phyloP scores from a whole-genome alignment of 768 basidiomycete species.

The Leccinum variicolor region DNA sequence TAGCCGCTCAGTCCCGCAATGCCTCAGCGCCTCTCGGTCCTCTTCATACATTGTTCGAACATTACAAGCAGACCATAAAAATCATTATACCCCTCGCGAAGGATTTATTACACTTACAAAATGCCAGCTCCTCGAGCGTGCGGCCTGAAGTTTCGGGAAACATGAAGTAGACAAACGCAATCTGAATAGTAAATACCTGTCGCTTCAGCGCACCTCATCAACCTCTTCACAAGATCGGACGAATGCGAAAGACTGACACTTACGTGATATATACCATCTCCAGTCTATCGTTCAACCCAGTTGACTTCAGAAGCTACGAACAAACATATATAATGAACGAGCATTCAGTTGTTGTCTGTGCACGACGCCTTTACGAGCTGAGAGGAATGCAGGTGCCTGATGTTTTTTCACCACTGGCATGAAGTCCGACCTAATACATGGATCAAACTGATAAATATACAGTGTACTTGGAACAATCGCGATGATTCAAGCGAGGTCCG shows the following conservation, averaged over 20 bases:
- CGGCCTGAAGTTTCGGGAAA: neutral
- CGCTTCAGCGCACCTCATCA: neutral
- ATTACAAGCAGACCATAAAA: neutral
- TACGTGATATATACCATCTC: too few relatives aligned
- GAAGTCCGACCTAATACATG: too few relatives aligned
- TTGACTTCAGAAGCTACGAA: too few relatives aligned
- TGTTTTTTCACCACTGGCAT: too few relatives aligned
- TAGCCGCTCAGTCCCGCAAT: neutral
- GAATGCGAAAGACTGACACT: neutral
- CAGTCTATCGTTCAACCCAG: too few relatives aligned
- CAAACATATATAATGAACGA: slow-evolving; percentile 18
- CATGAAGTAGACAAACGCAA: neutral
- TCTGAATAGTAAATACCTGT: neutral
- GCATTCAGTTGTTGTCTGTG: slow-evolving; percentile 54
- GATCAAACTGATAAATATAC: too few relatives aligned
- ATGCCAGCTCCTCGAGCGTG: neutral
- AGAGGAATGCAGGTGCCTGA: slow-evolving; percentile 61
- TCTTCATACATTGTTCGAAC: neutral
- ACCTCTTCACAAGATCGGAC: neutral
- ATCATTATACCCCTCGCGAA: neutral
- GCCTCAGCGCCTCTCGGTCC: neutral
- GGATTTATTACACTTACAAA: neutral
- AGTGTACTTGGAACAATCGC: too few relatives aligned
- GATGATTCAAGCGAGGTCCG: too few relatives aligned
- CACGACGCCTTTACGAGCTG: slow-evolving; percentile 63